phyloP scores from a whole-genome alignment of 768 basidiomycete species.

The Rhodotorula toruloides region DNA sequence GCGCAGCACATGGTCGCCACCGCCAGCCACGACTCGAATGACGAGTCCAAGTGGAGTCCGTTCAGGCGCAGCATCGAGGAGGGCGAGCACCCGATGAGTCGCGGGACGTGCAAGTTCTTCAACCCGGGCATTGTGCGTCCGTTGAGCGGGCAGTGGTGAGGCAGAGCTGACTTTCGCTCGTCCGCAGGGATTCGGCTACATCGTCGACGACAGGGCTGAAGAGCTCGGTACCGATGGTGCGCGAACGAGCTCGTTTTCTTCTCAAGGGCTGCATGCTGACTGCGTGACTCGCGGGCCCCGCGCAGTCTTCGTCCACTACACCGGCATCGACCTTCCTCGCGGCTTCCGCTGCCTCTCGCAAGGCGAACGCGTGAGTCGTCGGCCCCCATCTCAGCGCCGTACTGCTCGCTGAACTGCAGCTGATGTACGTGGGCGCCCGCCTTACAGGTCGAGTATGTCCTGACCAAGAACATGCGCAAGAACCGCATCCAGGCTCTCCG shows the following conservation, averaged over 20 bases:
- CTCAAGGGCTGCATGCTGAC: too few species aligned
- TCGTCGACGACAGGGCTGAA: background rate
- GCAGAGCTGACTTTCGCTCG: background rate
- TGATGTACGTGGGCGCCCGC: too few species aligned
- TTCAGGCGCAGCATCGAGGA: background rate
- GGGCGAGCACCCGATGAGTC: background rate
- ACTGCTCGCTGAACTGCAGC: background rate
- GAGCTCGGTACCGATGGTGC: background rate
- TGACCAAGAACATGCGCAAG: background rate
- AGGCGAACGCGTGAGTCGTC: background rate
- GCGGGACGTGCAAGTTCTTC: constrained; percentile 4
- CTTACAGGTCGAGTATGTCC: constrained; percentile 10
- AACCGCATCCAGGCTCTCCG: background rate
- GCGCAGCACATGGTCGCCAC: background rate
- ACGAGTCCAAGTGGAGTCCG: background rate
- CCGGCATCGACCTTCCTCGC: background rate
- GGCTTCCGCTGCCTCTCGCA: constrained; percentile 10
- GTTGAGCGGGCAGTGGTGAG: rapidly evolving
- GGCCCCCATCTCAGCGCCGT: background rate
- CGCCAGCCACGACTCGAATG: background rate
- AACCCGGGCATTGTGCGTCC: background rate
- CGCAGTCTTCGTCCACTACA: constrained; percentile 14
- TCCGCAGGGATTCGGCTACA: constrained; percentile 11
- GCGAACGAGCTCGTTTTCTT: background rate
- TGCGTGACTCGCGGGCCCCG: too few species aligned